Evolutionary conservation across 495 filamentous ascomycete species (phyloP), one percentile per base, ranked within the genome.

Genomic region (Aspergillus saccharolyticus): DNA sequence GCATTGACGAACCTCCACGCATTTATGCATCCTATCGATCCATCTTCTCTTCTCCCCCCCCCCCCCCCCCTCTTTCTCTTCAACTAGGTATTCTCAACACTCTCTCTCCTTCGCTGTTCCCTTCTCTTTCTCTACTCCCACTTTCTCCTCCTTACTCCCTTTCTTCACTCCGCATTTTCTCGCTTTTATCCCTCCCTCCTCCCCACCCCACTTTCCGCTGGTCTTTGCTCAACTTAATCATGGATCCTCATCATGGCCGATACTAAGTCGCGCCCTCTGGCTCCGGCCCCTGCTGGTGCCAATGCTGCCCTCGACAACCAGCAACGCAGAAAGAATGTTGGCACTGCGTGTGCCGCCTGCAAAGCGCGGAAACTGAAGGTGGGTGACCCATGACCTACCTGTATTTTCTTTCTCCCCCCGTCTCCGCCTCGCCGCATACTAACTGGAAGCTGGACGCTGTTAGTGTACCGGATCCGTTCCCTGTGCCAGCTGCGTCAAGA

Each of bases 401-500:
- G n/a, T 22, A 30, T 46, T 52, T 30, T 51, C 28, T 1, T 1
- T 15, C 3, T 6, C 4, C 42, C 8, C 24, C 12, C 14, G 18
- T 42, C 20, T 49, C 20, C 53, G n/a, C 45, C 30, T 10, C 15
- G 15, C 2, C 14, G 2, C 7, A 21, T 44, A n/a, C 19, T 42
- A 12, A 24, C 19, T n/a, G 16, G 25, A 54, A 52, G 16, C 42
- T 15, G n/a, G 21, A 10, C 42, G 14, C 21, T 22, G 4, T 5
- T 57, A 75, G 73, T 75, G 73, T 52, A 63, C 65, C 7, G 69
- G 69, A 25, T 52, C 54, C 9, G 55, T 50, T 18, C 71, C 71
- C 28, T 76, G 73, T 58, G 45, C 66, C 21, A 66, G 68, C 49
- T 76, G 73, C 55, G 25, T 55, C 52, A 71, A 70, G 16, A 66